Evolutionary conservation across 139 green algal species (phyloP).

Genomic region (Trebouxia sp.): DNA sequence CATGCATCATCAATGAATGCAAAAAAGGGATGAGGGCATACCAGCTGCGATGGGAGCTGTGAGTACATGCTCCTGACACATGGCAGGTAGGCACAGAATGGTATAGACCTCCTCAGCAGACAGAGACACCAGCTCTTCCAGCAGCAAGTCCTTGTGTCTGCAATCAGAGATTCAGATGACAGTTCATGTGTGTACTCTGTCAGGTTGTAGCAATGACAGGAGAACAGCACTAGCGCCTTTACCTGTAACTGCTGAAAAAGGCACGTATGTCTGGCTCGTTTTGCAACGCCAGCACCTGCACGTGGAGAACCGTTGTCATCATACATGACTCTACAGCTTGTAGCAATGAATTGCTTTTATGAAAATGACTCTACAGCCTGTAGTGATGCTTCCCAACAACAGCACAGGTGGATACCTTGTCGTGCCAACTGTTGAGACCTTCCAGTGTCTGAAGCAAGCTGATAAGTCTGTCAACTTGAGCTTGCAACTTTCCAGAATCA

Average conservation of each 20-base stretch:
- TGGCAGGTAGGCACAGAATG: constrained; percentile 27
- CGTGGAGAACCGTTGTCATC: too few species aligned
- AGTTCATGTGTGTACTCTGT: too few species aligned
- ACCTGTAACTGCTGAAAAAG: constrained; percentile 9
- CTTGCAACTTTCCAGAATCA: neutral
- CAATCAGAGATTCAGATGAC: neutral
- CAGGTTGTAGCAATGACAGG: neutral
- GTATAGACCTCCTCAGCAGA: neutral
- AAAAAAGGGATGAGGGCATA: too few species aligned
- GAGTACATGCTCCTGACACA: constrained; percentile 30
- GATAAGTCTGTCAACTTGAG: neutral
- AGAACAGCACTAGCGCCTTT: neutral
- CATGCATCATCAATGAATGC: too few species aligned
- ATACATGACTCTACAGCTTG: too few species aligned
- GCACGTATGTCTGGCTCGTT: neutral
- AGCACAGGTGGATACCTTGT: neutral
- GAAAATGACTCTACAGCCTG: too few species aligned
- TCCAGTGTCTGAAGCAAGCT: constrained; percentile 4
- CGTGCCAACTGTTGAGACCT: neutral
- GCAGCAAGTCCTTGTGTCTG: constrained; percentile 4
- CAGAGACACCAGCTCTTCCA: constrained; percentile 17
- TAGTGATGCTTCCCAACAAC: too few species aligned
- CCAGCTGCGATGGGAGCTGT: neutral
- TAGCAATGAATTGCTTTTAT: neutral
- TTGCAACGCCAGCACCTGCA: constrained; percentile 13